phyloP scores from a whole-genome alignment of 2,329 filamentous ascomycete species.

The Microascus cirrosus region DNA sequence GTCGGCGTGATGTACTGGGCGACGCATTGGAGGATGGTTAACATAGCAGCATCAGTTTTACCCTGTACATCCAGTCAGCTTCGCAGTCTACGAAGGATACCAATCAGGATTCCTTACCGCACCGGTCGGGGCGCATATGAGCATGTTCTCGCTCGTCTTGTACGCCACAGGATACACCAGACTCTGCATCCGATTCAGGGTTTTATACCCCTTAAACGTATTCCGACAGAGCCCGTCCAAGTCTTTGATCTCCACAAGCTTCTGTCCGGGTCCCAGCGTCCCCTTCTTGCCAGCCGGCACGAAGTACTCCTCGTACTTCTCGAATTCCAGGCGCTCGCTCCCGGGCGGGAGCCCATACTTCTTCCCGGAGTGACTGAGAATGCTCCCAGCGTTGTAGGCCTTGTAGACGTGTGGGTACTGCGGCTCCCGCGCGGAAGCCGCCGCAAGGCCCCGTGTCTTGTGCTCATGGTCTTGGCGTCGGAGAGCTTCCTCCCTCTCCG shows the following conservation, averaged over 20 bases:
- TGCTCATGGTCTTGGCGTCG: conserved; percentile 69
- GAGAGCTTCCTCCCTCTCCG: conserved; percentile 70
- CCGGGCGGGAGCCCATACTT: conserved; percentile 75
- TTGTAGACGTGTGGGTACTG: conserved; percentile 94
- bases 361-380: conserved; percentile 64
- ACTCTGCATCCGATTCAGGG: conserved; percentile 96
- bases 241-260: conserved; percentile 65
- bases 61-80: conserved; percentile 33
- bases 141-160: conserved; percentile 94
- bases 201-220: conserved; percentile 92
- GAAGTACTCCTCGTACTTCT: conserved; percentile 80
- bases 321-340: conserved; percentile 55
- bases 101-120: conserved; percentile 40
- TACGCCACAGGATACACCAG: conserved; percentile 92
- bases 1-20: conserved; percentile 75
- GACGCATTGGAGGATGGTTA: conserved; percentile 85
- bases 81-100: background rate
- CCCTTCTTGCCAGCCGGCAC: conserved; percentile 78
- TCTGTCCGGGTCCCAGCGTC: conserved; percentile 58
- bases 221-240: conserved; percentile 80
- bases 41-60: conserved; percentile 97
- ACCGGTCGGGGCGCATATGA: conserved; percentile 95
- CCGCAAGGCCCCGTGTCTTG: conserved; percentile 62
- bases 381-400: conserved; percentile 68
- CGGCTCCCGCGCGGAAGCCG: conserved; percentile 57